Conservation (phyloP, 352 stramenopile genomes). For the Pythium brassicae region DNA sequence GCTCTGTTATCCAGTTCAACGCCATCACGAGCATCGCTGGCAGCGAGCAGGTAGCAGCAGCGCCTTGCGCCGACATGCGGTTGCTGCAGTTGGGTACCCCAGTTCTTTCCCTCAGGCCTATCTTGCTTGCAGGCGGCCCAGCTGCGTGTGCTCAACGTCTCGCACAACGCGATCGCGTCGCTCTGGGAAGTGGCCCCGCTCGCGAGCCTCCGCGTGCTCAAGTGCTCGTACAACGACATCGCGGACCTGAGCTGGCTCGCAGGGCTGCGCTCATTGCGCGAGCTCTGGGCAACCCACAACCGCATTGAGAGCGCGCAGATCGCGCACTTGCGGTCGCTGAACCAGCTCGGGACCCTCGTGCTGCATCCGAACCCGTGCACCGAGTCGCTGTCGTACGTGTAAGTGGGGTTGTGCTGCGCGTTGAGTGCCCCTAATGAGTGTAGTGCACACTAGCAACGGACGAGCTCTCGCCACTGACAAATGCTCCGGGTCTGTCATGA, state of each 20-base stretch:
- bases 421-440: too few relatives aligned
- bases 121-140: conserved; percentile 20
- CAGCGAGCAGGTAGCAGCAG: conserved; percentile 34
- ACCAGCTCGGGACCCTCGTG: conserved; percentile 41
- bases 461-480: neutral
- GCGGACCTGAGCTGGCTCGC: conserved; percentile 39
- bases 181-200: conserved; percentile 38
- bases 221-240: conserved; percentile 57
- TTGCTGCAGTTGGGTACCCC: too few relatives aligned
- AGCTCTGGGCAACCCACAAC: conserved; percentile 66
- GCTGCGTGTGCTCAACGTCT: conserved; percentile 58
- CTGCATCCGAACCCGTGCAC: conserved; percentile 74
- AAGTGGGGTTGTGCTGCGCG: neutral
- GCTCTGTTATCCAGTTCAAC: conserved; percentile 52
- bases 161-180: conserved; percentile 49
- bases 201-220: conserved; percentile 36
- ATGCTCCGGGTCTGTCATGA: too few relatives aligned
- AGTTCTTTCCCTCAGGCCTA: neutral
- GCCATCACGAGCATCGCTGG: conserved; percentile 28
- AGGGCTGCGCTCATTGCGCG: conserved; percentile 24
- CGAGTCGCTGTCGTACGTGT: conserved; percentile 42
- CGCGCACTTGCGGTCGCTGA: conserved; percentile 35
- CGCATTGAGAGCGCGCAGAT: conserved; percentile 44
- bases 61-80: neutral
- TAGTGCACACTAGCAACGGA: too few relatives aligned